Evolutionary conservation across 805 yeast genomes (phyloP), one percentile per base, ranked within the genome.

Genomic region (Barnettozyma sp.): DNA sequence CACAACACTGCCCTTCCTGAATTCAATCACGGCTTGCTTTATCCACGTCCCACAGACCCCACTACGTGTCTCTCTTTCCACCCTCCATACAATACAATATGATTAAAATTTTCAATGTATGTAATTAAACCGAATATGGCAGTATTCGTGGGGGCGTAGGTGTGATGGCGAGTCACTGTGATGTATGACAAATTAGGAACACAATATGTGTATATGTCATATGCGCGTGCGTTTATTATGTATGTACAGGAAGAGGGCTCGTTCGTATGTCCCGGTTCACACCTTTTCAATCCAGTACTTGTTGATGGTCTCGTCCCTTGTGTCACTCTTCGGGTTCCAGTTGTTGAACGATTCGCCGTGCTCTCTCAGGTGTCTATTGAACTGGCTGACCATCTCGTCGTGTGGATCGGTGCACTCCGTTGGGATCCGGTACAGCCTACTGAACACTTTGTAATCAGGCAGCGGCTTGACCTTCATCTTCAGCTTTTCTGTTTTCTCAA

Each of bases 241-340:
- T n/a, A 27, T 27, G 11, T 27, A 27, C 30, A 27, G 22, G 15
- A 18, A 8, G n/a, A n/a, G n/a, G n/a, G n/a, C n/a, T n/a, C n/a
- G n/a, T n/a, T n/a, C n/a, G n/a, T n/a, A n/a, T n/a, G n/a, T n/a
- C n/a, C n/a, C n/a, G n/a, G n/a, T n/a, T 29, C 13, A 42, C 48
- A 59, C 33, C 52, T 54, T 36, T 45, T 45, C 49, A 39, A 64
- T 35, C 61, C 61, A 30, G 50, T 43, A 40, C 24, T 33, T 29
- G 35, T 49, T 48, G 40, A 39, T 38, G 42, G 57, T 28, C 40
- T 44, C 48, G 50, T 41, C 37, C 42, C 48, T 33, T 35, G 31
- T 22, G 18, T 41, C 42, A 30, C 37, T 34, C 43, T 50, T 33
- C 27, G n/a, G n/a, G n/a, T 42, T 21, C 55, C 51, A 36, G 40